Evolutionary conservation across 257 asterid genomes (phyloP).

Genomic region (Salvia splendens): DNA sequence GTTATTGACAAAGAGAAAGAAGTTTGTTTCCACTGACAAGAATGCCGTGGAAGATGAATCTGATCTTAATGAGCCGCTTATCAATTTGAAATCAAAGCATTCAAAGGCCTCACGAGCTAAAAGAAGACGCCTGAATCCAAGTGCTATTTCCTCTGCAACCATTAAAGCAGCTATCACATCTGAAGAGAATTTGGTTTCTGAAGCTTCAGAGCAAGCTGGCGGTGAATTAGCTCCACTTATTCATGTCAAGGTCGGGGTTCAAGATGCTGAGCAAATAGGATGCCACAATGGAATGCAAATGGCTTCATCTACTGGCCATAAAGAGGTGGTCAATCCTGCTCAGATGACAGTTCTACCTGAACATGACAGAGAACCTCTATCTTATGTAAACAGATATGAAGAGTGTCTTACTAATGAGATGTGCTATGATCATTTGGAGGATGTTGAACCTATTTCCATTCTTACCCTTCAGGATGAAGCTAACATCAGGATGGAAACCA

Average conservation of each 20-base stretch:
- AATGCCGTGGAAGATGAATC: constrained; percentile 48
- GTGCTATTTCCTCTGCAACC: constrained; percentile 31
- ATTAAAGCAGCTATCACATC: constrained; percentile 32
- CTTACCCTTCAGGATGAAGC: constrained; percentile 33
- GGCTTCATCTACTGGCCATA: constrained; percentile 22
- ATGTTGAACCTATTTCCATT: constrained; percentile 36
- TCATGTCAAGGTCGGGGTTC: constrained; percentile 48
- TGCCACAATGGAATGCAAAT: constrained; percentile 28
- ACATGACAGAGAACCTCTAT: constrained; percentile 25
- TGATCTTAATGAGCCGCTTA: constrained; percentile 59
- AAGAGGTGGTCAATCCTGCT: constrained; percentile 32
- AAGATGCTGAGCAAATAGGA: constrained; percentile 40
- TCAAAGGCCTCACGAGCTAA: constrained; percentile 47
- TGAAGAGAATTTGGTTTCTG: constrained; percentile 38
- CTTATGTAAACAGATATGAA: constrained; percentile 33
- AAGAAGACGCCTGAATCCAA: constrained; percentile 35
- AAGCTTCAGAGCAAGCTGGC: constrained; percentile 32
- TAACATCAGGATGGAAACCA: constrained; percentile 32
- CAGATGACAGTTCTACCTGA: constrained; percentile 30
- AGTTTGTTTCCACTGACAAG: constrained; percentile 23
- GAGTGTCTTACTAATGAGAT: constrained; percentile 43
- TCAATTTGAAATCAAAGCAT: constrained; percentile 48
- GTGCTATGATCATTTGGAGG: constrained; percentile 46
- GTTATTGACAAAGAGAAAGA: constrained; percentile 61
- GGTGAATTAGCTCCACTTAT: constrained; percentile 29